Percentiles rank a stretch among this genome's conserved stretches.
Conservation (phyloP, 1,284 basidiomycete species). For the Takashimella tepidaria region DNA sequence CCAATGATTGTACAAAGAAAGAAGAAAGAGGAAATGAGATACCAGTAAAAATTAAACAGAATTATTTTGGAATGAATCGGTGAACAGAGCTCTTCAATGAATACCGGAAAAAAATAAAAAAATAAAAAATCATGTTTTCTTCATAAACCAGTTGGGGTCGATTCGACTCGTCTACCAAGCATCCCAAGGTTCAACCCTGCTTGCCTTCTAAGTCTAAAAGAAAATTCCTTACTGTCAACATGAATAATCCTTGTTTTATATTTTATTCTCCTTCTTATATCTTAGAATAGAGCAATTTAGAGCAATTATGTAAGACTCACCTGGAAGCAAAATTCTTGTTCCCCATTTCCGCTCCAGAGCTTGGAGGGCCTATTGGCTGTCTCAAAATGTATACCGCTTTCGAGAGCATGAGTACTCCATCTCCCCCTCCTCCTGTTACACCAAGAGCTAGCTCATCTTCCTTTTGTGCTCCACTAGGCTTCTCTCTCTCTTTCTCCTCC, state of each 20-base stretch:
- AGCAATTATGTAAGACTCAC: neutral
- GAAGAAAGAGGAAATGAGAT: too few species aligned
- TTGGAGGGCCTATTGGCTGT: constrained; percentile 80
- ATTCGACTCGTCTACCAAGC: constrained; percentile 27
- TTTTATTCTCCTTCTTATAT: neutral
- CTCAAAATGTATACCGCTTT: constrained; percentile 48
- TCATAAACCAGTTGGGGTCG: neutral
- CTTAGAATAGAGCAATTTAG: neutral
- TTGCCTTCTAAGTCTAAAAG: constrained; percentile 19
- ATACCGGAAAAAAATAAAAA: too few species aligned
- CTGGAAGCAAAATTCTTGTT: constrained; percentile 73
- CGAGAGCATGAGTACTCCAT: too few species aligned
- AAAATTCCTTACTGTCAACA: neutral
- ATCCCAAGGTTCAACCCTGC: constrained; percentile 35
- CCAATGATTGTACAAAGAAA: too few species aligned
- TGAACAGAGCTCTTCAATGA: too few species aligned
- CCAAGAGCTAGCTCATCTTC: too few species aligned
- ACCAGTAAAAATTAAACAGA: too few species aligned
- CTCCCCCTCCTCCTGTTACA: too few species aligned
- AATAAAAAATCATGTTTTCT: too few species aligned
- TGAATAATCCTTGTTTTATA: neutral
- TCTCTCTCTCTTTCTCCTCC: neutral
- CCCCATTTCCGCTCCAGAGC: constrained; percentile 76
- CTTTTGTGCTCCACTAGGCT: neutral
- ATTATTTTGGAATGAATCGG: too few species aligned